Evolutionary conservation across 768 basidiomycete genomes (phyloP).

Genomic region (Lentinula sp.): DNA sequence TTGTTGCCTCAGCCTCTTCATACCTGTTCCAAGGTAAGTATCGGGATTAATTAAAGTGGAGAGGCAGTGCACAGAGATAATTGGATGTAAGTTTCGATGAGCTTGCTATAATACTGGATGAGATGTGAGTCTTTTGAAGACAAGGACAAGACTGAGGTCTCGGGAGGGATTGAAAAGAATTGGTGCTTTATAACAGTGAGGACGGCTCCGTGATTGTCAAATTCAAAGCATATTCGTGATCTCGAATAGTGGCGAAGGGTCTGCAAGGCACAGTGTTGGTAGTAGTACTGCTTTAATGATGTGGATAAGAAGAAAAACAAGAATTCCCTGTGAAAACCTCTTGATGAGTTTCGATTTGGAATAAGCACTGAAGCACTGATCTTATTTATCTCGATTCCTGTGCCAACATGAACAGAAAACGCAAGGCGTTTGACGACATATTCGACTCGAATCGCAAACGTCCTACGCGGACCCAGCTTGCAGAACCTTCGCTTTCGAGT

Average conservation of each 20-base stretch:
- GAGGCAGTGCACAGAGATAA: neutral
- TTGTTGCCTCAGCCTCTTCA: slow-evolving; percentile 1
- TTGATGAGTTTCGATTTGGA: no score
- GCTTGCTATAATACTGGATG: neutral
- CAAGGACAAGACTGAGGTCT: neutral
- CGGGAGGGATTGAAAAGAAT: neutral
- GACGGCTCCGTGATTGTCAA: neutral
- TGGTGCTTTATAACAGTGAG: neutral
- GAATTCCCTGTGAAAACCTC: no score
- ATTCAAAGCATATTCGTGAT: neutral
- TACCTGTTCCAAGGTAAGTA: neutral
- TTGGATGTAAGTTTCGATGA: slow-evolving; percentile 2
- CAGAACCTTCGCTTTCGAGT: no score
- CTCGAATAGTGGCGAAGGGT: neutral
- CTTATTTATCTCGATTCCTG: no score
- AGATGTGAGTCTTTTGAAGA: neutral
- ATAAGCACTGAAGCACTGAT: no score
- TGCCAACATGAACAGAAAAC: no score
- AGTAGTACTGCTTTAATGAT: neutral
- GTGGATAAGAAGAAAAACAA: neutral
- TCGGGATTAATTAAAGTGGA: neutral
- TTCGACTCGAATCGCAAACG: no score
- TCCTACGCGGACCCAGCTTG: no score
- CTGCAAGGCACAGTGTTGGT: neutral
- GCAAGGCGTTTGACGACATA: no score